Evolutionary conservation across 2,329 filamentous ascomycete genomes (phyloP), one percentile per base, ranked within the genome.

Genomic region (Fusarium albosuccineum): DNA sequence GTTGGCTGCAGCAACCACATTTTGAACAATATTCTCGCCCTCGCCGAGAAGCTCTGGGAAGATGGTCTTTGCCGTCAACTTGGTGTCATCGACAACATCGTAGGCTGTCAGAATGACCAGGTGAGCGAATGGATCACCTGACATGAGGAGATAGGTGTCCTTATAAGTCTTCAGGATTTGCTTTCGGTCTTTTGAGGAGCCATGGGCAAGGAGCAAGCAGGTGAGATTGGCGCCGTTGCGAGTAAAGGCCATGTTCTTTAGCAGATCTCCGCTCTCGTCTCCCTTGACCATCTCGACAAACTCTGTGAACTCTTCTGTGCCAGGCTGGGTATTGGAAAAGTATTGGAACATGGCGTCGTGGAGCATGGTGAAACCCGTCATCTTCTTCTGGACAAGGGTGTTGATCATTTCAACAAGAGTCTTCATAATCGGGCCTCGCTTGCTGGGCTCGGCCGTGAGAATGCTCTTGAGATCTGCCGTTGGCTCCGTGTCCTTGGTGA

Each of bases 321-420:
- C 94, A 5, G 87, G 83, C 68, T 91, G 90, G 46, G 90, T 89
- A 73, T 92, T 95, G 54, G 93, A 82, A 80, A 95, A 97, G 80
- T 97, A 99, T 77, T 99, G 95, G 62, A 97, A 84, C 94, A 99
- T 97, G 50, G 96, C 96, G 74, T 98, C 96, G 79, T 99, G 97
- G 17, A 99, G 87, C 87, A 99, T 97, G 3, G 95, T 98, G 81
- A 99, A 98, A 9, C 93, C 95, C 1, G 93, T 97, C 81, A 96
- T 90, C 81, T 96, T 96, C 87, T 99, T 99, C 81, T 99, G 94
- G 48, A 98, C 87, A 41, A 99, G 87, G 65, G 91, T 89, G 80
- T 97, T 97, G 83, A 97, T 96, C 81, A 97, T 87, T 70, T 93
- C 91, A 68, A 91, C 86, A 56, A 98, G 84, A 75, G 92, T 92